Percentiles rank a stretch among this genome's conserved stretches.
phyloP scores from a whole-genome alignment of 169 alveolate genomes.

The Eimeria praecox region DNA sequence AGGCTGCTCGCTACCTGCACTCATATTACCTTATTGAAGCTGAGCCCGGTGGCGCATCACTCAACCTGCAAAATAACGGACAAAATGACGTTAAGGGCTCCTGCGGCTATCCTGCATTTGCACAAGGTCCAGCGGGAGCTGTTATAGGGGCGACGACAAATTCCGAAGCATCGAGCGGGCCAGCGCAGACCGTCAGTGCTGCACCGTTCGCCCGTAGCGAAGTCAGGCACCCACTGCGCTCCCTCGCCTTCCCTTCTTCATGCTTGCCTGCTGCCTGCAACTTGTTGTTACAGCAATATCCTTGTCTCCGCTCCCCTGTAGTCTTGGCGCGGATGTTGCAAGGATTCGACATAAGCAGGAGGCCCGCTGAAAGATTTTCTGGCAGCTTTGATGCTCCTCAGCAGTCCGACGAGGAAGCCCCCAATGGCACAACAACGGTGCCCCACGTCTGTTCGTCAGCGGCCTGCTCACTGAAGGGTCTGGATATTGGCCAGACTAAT shows the following conservation, averaged over 20 bases:
- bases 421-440: not conserved
- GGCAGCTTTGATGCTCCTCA: not conserved
- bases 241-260: slow-evolving; percentile 41
- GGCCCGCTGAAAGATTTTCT: not conserved
- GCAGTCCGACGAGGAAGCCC: not conserved
- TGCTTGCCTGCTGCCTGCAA: slow-evolving; percentile 19
- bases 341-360: not conserved
- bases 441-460: not conserved
- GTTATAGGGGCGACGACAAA: not conserved
- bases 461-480: not conserved
- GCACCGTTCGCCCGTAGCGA: slow-evolving; percentile 2
- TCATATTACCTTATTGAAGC: slow-evolving; percentile 68
- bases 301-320: slow-evolving; percentile 77
- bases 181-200: not conserved
- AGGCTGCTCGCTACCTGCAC: slow-evolving; percentile 72
- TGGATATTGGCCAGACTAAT: not conserved
- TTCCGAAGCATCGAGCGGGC: not conserved
- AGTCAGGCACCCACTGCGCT: slow-evolving; percentile 8
- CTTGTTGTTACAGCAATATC: slow-evolving; percentile 53
- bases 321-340: slow-evolving; percentile 63
- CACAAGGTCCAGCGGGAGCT: not conserved
- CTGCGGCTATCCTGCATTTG: not conserved
- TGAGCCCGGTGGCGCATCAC: not conserved
- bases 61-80: not conserved
- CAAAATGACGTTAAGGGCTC: not conserved